A percentile compares a stretch with the other conserved stretches of the same genome.
phyloP scores from a whole-genome alignment of 2,329 filamentous ascomycete genomes.

The Bipolaris bicolor region DNA sequence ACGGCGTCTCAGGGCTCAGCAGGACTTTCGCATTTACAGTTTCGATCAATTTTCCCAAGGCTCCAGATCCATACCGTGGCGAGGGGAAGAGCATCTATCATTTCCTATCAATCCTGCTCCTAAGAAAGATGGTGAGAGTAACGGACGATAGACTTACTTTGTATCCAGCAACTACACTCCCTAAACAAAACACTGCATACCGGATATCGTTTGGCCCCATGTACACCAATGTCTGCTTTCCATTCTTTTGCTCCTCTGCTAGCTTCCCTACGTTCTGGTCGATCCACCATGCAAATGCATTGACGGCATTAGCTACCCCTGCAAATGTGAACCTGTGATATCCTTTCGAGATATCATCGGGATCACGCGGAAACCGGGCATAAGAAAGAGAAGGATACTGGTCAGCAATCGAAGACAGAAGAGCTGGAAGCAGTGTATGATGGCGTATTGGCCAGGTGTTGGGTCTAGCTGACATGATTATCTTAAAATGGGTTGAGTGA shows the following conservation, averaged over 20 bases:
- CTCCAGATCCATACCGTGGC: conserved; percentile 28
- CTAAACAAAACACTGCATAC: conserved; percentile 46
- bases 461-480: neutral
- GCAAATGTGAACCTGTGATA: conserved; percentile 38
- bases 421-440: neutral
- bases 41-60: conserved; percentile 26
- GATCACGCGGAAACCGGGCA: conserved; percentile 12
- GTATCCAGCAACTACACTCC: conserved; percentile 52
- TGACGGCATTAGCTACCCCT: conserved; percentile 34
- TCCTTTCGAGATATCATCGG: conserved; percentile 20
- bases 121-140: neutral
- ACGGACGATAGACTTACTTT: conserved; percentile 22
- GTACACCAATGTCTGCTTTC: conserved; percentile 37
- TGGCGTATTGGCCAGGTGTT: neutral
- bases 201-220: conserved; percentile 47
- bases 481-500: neutral
- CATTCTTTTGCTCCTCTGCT: conserved; percentile 11
- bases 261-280: conserved; percentile 35
- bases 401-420: neutral
- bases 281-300: conserved; percentile 35
- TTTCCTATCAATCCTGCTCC: neutral
- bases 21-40: conserved; percentile 26
- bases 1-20: conserved; percentile 18
- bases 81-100: conserved; percentile 27
- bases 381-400: conserved; percentile 4